phyloP scores from a whole-genome alignment of 352 stramenopile species.

The Phytopythium montanum region DNA sequence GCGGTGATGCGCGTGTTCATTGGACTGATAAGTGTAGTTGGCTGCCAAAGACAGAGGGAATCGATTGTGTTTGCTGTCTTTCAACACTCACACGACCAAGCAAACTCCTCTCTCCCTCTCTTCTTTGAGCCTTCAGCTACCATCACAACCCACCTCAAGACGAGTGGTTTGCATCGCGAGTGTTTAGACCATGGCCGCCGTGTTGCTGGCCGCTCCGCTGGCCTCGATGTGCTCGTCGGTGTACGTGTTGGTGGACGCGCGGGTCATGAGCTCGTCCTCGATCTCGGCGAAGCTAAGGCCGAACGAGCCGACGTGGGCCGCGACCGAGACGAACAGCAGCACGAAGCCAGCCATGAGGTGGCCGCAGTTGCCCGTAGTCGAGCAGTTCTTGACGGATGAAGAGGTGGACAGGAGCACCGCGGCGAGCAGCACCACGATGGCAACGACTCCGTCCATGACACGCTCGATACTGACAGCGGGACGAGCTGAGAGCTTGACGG shows the following conservation, averaged over 20 bases:
- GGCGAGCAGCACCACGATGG: constrained; percentile 1
- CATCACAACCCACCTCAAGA: not conserved
- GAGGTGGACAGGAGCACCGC: constrained; percentile 5
- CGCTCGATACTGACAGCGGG: constrained; percentile 1
- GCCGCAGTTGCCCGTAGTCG: constrained; percentile 4
- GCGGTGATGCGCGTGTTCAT: not conserved
- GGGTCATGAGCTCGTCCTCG: constrained; percentile 1
- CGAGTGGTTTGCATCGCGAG: not conserved
- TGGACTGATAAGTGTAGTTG: not conserved
- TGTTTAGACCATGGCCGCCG: not conserved
- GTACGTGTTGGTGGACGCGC: constrained; percentile 9
- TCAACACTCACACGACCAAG: not conserved
- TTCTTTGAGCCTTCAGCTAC: not conserved
- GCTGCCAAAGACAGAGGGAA: not conserved
- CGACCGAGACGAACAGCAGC: constrained; percentile 6
- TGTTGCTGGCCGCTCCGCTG: not conserved
- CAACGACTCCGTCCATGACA: constrained; percentile 2
- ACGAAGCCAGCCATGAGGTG: constrained; percentile 8
- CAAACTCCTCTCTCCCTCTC: not conserved
- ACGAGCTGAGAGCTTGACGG: constrained; percentile 2
- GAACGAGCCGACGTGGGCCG: constrained; percentile 2
- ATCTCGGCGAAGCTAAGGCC: constrained; percentile 3
- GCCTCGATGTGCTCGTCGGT: not conserved
- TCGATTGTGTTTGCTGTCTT: not conserved
- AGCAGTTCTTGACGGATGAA: constrained; percentile 6